Base-by-base conservation (phyloP, 306 rosid species). In the Erythrophleum fordii region DNA sequence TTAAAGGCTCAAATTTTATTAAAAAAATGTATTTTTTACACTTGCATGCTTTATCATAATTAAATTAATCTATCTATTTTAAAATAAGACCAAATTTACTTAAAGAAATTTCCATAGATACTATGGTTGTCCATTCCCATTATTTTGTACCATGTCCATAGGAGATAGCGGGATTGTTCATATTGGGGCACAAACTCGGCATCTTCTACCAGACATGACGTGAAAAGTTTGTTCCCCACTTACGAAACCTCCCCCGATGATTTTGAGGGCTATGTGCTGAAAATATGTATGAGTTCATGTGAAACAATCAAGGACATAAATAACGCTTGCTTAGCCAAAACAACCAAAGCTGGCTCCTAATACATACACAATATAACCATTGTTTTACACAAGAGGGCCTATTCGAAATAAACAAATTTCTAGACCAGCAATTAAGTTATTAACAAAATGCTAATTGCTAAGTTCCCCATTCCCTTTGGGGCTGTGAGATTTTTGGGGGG, bases 371-470 rank as follows among this genome's bases (percentile, higher is more conserved):
- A 35, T 18, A 64, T 20, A 68, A 8, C 34, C 73, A 16, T n/a
- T 68, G 34, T 37, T 66, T 66, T 37, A 44, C 56, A 69, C 39
- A 41, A 12, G 13, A 6, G 34, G 35, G 17, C 26, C 49, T 11
- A 12, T 22, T 39, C 11, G 8, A 69, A 69, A 28, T 6, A 14
- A 13, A 44, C 56, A 69, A 69, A 23, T 25, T 44, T 42, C 22
- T 13, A 12, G 55, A 69, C 55, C 73, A 42, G 55, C 73, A 68
- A 68, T 68, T 22, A 42, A 68, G 51, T 71, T 29, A 51, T 29
- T 31, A 72, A 72, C 77, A n/a, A 51, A 72, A 72, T n/a, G 62
- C 45, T 34, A 49, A 49, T 59, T 14, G 29, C 69, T 14, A 34
- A 35, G 16, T 37, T 12, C 34, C 51, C 22, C 66, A 3, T 12